Evolutionary conservation across 2,329 filamentous ascomycete genomes (phyloP), one percentile per base, ranked within the genome.

Genomic region (Cladosporium sp.): DNA sequence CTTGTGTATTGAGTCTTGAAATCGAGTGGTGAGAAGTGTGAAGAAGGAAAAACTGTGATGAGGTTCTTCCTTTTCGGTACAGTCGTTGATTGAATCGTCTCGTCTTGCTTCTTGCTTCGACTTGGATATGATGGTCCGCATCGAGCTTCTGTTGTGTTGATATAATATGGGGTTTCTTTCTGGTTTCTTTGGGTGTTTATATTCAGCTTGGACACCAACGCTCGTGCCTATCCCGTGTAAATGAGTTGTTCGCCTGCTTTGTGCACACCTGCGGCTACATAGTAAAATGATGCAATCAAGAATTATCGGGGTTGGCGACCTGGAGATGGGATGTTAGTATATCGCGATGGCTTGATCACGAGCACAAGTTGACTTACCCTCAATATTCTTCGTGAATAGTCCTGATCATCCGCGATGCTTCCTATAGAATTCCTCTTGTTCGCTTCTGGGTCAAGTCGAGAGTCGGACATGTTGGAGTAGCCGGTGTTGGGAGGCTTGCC

Each of bases 391-490:
- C 93, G 86, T 63, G 93, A 97, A 78, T 96, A 97, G 74, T 97
- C 93, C 76, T 96, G 87, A 76, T 97, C 95, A 74, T 97, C 93
- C 55, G 92, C 93, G 74, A 97, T 97, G 75, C 92, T 97, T 66
- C 93, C 93, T 70, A 94, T 90, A 76, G 93, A 97, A 45, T 66
- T 64, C 45, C 64, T 40, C 56, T 61, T 57, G 43, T 62, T 65
- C 8, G 92, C 84, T 59, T 82, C 87, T 7, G 92, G 91, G 65
- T 97, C 93, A 59, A 97, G 85, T 58, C 93, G 86, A 42, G 89
- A 87, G 72, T 97, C 93, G 14, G 85, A 85, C 76, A 90, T 87
- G 9, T 89, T 90, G 30, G 75, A 85, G 80, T 61, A 87, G 84
- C 72, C 84, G 82, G 76, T 86, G 59, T 78, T 77, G 1, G 86